These are phyloP conservation scores for Coniella vitis DNA, from an alignment of 2,329 filamentous ascomycete genomes.

Conservation along the genomic window DNA sequence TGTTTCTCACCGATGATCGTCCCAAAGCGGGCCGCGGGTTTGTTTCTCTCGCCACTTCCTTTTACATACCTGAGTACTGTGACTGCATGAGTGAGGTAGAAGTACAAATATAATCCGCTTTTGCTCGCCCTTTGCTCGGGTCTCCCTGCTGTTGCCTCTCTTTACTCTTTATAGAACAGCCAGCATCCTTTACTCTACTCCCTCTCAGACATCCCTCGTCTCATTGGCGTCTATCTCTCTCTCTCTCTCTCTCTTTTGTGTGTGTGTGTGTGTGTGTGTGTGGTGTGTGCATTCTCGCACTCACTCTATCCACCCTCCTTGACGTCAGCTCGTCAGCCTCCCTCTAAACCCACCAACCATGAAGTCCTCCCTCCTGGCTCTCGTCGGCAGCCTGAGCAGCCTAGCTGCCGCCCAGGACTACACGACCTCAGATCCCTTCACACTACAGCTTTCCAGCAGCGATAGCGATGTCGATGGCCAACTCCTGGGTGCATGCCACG, in stretches of 20 bases:
- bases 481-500: constrained; percentile 27
- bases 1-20: too few species aligned
- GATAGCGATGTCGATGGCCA: constrained; percentile 25
- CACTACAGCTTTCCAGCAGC: constrained; percentile 24
- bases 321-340: not conserved
- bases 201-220: too few species aligned
- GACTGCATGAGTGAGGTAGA: too few species aligned
- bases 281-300: too few species aligned
- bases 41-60: constrained; percentile 3
- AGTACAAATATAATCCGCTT: not conserved
- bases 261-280: too few species aligned
- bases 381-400: constrained; percentile 24
- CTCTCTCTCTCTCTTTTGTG: too few species aligned
- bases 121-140: not conserved
- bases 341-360: constrained; percentile 9
- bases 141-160: not conserved
- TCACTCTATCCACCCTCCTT: not conserved
- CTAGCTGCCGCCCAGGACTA: constrained; percentile 24
- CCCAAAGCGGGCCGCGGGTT: not conserved
- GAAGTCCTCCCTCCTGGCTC: constrained; percentile 23
- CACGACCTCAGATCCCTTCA: constrained; percentile 28
- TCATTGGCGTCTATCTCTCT: too few species aligned
- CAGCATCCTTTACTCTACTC: too few species aligned
- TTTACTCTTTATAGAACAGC: too few species aligned
- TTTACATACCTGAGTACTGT: too few species aligned